Base-by-base conservation (phyloP, 352 stramenopile species). In the Pythium utonaiense region DNA sequence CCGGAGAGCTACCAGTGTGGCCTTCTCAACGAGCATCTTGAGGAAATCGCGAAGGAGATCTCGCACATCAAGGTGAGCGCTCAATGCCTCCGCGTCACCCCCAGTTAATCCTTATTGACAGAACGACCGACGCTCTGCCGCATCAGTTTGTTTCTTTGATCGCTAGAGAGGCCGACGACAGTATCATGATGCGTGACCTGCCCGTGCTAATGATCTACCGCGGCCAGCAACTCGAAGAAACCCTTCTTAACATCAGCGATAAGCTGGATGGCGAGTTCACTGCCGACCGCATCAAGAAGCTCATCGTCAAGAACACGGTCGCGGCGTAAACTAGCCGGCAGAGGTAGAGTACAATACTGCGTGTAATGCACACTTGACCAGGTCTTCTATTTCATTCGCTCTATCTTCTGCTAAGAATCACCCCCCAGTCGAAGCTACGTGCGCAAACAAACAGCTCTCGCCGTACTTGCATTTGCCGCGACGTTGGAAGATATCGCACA, bases 371-470 rank as follows among this genome's bases (percentile, higher is more conserved):
- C n/a, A n/a, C n/a, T n/a, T n/a, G n/a, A 56, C 33, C 30, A 19
- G 30, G 8, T 25, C 25, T 19, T 3, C 38, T 2, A 45, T 45
- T 45, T 45, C 38, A 45, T 45, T 45, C 38, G 14, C 16, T 12
- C 5, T 1, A 8, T 12, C 1, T 2, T 14, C 25, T 6, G 14
- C 38, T 45, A 45, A 25, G 38, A 27, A 19, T 45, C 17, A 12
- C 38, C 38, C 14, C 24, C n/a, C 22, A 25, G 19, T 27, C 14
- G 42, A 25, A n/a, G 42, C 34, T 25, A 71, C 53, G 61, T 95
- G 85, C 8, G 73, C 71, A 58, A 90, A 95, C 51, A 95, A 52
- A 55, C 85, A 95, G 28, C 72, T 73, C 55, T 91, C 81, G 36
- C 83, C 85, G 52, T 88, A 95, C 56, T 74, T 72, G 70, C 85